These are phyloP conservation scores for Cladosporium colombiae DNA, from an alignment of 2,329 filamentous ascomycete genomes.

Conservation along the genomic window DNA sequence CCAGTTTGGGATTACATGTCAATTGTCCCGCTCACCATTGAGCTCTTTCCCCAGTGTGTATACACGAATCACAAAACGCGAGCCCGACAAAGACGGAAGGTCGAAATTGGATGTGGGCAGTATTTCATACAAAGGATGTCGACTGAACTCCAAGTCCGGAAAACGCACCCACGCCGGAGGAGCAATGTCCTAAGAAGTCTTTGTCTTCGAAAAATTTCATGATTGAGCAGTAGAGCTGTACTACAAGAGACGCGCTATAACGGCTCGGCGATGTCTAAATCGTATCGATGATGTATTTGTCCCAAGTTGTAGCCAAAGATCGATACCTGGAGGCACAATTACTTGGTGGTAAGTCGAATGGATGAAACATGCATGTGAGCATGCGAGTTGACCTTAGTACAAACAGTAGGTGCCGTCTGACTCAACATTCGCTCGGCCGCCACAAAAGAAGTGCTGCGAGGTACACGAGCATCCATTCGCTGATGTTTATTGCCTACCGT, in stretches of 20 bases:
- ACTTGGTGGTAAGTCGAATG: not conserved
- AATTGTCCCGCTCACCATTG: not conserved
- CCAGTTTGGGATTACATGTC: not conserved
- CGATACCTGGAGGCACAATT: conserved; percentile 5
- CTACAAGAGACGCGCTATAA: too few species aligned
- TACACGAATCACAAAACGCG: not conserved
- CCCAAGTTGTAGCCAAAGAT: not conserved
- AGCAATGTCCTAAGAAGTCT: not conserved
- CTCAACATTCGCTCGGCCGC: too few species aligned
- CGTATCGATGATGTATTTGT: not conserved
- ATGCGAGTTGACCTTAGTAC: not conserved
- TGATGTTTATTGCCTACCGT: not conserved
- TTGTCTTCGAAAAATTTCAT: not conserved
- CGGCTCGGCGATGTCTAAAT: not conserved
- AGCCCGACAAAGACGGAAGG: not conserved
- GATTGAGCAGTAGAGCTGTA: not conserved
- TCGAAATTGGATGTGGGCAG: too few species aligned
- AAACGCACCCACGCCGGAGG: not conserved
- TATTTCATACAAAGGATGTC: not conserved
- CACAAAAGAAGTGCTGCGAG: too few species aligned
- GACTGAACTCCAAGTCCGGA: not conserved
- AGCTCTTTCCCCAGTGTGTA: not conserved
- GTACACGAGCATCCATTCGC: too few species aligned
- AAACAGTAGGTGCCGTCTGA: not conserved
- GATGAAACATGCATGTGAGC: not conserved